phyloP scores from a whole-genome alignment of 768 basidiomycete genomes.

The Lentinula detonsa region DNA sequence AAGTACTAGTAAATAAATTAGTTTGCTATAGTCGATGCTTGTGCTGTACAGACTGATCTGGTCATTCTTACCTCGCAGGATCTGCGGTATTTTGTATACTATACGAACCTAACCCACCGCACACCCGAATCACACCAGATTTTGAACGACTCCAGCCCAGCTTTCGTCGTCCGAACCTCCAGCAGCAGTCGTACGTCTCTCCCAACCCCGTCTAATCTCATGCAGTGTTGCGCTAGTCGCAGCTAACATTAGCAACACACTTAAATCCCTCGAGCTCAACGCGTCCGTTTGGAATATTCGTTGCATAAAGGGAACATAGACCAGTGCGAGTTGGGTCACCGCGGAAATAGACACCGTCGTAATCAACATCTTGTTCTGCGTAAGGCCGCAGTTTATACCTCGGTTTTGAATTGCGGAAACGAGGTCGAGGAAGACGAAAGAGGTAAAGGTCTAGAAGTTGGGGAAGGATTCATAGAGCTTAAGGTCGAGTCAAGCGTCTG shows the following conservation, averaged over 20 bases:
- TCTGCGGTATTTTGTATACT: neutral
- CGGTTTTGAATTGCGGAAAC: constrained; percentile 94
- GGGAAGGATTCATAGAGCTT: constrained; percentile 5
- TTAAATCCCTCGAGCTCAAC: constrained; percentile 60
- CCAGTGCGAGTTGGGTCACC: constrained; percentile 73
- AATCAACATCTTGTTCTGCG: constrained; percentile 86
- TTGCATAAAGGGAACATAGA: constrained; percentile 92
- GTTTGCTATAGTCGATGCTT: neutral
- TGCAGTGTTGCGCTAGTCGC: constrained; percentile 63
- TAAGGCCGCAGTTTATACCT: constrained; percentile 77
- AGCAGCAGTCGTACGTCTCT: constrained; percentile 42
- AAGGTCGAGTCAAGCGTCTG: neutral
- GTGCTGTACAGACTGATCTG: neutral
- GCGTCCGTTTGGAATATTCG: constrained; percentile 91
- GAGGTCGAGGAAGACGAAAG: constrained; percentile 95
- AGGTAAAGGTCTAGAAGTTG: constrained; percentile 77
- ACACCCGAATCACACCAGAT: constrained; percentile 33
- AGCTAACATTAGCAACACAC: constrained; percentile 63
- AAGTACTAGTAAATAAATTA: neutral
- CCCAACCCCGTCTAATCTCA: constrained; percentile 74
- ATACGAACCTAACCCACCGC: neutral
- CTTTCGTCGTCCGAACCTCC: constrained; percentile 37
- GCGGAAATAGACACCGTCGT: constrained; percentile 85
- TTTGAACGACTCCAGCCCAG: constrained; percentile 41
- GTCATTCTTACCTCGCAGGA: neutral